phyloP scores from a whole-genome alignment of 2,329 filamentous ascomycete species.

The Bipolaris zeicola region DNA sequence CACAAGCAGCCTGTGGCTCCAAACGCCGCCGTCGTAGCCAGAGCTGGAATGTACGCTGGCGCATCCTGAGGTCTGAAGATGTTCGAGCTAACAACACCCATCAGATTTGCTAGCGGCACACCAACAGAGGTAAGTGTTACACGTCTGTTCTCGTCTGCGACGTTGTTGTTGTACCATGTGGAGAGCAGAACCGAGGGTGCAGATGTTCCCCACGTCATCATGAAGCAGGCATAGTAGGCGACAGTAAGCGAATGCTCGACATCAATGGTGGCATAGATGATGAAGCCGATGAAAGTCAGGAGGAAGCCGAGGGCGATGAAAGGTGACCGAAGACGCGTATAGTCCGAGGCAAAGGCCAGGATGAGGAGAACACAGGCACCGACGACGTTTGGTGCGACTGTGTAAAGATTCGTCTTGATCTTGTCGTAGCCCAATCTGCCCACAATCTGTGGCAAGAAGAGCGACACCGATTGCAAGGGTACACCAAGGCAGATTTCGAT shows the following conservation, averaged over 20 bases:
- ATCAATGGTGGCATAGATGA: constrained; percentile 75
- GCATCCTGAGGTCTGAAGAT: constrained; percentile 68
- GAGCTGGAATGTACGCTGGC: constrained; percentile 69
- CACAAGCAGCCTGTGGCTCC: constrained; percentile 64
- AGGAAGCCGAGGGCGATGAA: constrained; percentile 76
- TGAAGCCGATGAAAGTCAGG: constrained; percentile 77
- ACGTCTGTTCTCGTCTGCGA: constrained; percentile 75
- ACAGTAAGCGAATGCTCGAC: constrained; percentile 65
- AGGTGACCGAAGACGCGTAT: constrained; percentile 68
- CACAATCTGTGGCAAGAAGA: constrained; percentile 66
- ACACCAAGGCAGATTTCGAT: constrained; percentile 67
- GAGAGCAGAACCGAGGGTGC: constrained; percentile 73
- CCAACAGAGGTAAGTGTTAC: constrained; percentile 72
- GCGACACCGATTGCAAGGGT: constrained; percentile 61
- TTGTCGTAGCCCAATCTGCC: constrained; percentile 57
- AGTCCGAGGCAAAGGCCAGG: constrained; percentile 73
- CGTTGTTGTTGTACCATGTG: constrained; percentile 82
- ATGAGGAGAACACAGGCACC: constrained; percentile 75
- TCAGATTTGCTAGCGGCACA: constrained; percentile 76
- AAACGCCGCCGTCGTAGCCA: constrained; percentile 68
- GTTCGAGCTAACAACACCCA: constrained; percentile 73
- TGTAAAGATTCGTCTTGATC: constrained; percentile 78
- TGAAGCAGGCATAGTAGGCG: constrained; percentile 77
- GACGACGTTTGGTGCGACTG: constrained; percentile 77
- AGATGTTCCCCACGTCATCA: constrained; percentile 82